Base-by-base conservation (phyloP, 805 yeast species). In the Spathaspora hagerdaliae region DNA sequence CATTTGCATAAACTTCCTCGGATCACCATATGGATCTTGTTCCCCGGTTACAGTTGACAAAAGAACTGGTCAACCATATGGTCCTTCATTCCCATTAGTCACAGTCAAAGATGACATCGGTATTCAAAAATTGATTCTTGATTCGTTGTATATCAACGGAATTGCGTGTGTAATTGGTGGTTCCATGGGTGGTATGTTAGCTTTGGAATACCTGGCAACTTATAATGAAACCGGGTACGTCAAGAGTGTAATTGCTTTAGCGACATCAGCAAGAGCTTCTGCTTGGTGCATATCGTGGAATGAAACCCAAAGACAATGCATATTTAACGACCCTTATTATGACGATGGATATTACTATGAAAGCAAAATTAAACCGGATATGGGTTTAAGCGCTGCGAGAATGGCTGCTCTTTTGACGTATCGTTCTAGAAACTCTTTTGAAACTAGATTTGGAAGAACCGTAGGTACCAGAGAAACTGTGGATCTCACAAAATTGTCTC, bases 201-300 rank as follows among this genome's bases (percentile, higher is more conserved):
- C 91, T 0, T 69, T 94, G 55, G 99, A 94, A 63, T 94, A 88
- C 78, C 80, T 90, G 3, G 59, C 73, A 1, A 66, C 67, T 2
- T 88, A 78, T 60, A 83, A 80, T 45, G 85, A 85, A 3, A 61
- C 71, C 1, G 77, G 74, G 2, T 94, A 79, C 59, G 96, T 94
- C 31, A 76, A 77, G 48, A 71, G 78, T 36, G 72, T 87, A 19
- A 83, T 92, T 11, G 92, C 97, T 0, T 67, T 92, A 44, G 99
- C 99, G 1, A 92, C 98, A 0, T 82, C 95, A 26, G 97, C 98
- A 0, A 75, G 95, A 58, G 96, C 91, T 38, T 85, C 96, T 2
- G 99, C 99, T 0, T 94, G 99, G 99, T 94, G 98, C 54, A 94
- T 94, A 36, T 87, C 96, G 4, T 94, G 99, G 99, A 92, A 96